Evolutionary conservation across 805 yeast species (phyloP).

Genomic region (Torulaspora maleeae): DNA sequence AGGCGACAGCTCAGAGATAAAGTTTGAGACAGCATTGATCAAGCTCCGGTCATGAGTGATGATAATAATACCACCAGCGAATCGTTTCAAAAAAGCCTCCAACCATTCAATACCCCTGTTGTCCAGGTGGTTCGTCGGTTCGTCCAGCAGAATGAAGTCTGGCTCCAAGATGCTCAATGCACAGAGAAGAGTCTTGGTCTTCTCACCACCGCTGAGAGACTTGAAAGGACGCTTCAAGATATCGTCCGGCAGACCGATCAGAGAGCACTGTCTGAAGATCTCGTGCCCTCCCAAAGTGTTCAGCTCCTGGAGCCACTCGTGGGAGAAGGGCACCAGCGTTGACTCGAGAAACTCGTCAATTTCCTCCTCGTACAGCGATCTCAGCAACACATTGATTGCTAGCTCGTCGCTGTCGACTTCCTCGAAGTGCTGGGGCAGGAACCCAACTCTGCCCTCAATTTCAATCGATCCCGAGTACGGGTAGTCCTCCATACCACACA

Average conservation of each 20-base stretch:
- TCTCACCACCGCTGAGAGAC: conserved; percentile 17
- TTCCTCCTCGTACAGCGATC: conserved; percentile 13
- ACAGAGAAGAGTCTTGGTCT: conserved; percentile 18
- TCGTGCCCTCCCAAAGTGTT: conserved; percentile 18
- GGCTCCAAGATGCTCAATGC: conserved; percentile 16
- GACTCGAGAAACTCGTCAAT: conserved; percentile 10
- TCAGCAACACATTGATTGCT: conserved; percentile 13
- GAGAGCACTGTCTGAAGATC: conserved; percentile 14
- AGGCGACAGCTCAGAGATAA: conserved; percentile 16
- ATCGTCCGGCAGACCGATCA: conserved; percentile 12
- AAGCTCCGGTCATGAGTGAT: conserved; percentile 17
- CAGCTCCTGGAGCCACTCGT: conserved; percentile 16
- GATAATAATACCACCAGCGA: conserved; percentile 12
- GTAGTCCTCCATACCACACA: conserved; percentile 36
- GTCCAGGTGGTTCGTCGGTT: conserved; percentile 19
- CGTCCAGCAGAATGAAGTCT: conserved; percentile 16
- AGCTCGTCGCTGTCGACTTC: conserved; percentile 15
- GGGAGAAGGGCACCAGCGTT: conserved; percentile 11
- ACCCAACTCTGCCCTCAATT: conserved; percentile 17
- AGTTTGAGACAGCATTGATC: conserved; percentile 14
- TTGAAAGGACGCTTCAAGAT: conserved; percentile 14
- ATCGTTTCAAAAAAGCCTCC: conserved; percentile 13
- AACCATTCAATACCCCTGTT: conserved; percentile 15
- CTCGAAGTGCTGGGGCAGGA: conserved; percentile 18
- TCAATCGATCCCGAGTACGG: conserved; percentile 18